These are phyloP conservation scores for Strobilomyces confusus DNA, from an alignment of 768 basidiomycete genomes.

Conservation along the genomic window DNA sequence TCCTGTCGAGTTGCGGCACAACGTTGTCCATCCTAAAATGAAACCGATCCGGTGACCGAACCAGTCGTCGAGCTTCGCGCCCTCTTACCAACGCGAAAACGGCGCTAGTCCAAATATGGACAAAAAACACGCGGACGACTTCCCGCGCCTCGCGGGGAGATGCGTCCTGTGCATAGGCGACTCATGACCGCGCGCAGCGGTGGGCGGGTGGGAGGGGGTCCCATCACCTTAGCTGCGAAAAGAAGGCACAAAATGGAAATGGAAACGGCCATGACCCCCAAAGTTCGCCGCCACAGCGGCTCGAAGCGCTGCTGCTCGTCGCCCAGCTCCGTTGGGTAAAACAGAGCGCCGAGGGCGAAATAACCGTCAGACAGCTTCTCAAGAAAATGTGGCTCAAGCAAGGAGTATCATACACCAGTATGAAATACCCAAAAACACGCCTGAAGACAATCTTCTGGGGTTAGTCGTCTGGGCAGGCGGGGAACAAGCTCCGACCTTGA, in stretches of 20 bases:
- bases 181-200: slow-evolving; percentile 7
- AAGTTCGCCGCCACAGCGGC: slow-evolving; percentile 5
- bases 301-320: slow-evolving; percentile 4
- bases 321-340: background rate
- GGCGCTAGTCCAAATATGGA: slow-evolving; percentile 10
- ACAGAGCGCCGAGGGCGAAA: slow-evolving; percentile 1
- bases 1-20: slow-evolving; percentile 11
- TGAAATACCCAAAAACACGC: slow-evolving; percentile 17
- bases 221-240: slow-evolving; percentile 5
- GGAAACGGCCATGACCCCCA: slow-evolving; percentile 1
- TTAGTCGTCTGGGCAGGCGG: slow-evolving; percentile 12
- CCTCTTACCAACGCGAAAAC: slow-evolving; percentile 10
- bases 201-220: background rate
- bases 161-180: slow-evolving; percentile 3
- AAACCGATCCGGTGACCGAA: slow-evolving; percentile 6
- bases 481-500: slow-evolving; percentile 20
- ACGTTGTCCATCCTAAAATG: slow-evolving; percentile 6
- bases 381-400: slow-evolving; percentile 6
- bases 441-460: slow-evolving; percentile 10
- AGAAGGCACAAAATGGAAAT: slow-evolving; percentile 19
- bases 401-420: slow-evolving; percentile 4
- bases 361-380: background rate
- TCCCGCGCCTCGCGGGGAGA: slow-evolving; percentile 8
- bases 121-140: slow-evolving; percentile 7
- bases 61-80: slow-evolving; percentile 1